Evolutionary conservation across 768 basidiomycete species (phyloP).

Genomic region (Lactarius deliciosus): DNA sequence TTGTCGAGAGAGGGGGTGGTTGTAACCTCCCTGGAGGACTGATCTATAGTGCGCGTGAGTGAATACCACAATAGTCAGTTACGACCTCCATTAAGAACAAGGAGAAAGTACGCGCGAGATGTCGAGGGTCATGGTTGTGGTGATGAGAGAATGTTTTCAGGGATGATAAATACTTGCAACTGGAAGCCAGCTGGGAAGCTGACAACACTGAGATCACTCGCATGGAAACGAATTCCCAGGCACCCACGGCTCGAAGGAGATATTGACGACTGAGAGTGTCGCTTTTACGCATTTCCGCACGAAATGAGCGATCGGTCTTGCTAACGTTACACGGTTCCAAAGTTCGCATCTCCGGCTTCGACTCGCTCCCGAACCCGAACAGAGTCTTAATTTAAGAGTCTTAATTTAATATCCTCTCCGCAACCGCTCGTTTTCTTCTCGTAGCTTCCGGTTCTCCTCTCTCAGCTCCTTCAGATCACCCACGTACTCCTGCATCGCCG

Average conservation of each 20-base stretch:
- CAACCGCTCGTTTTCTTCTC: conserved; percentile 66
- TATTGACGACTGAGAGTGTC: too few relatives aligned
- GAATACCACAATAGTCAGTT: neutral
- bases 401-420: conserved; percentile 36
- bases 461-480: conserved; percentile 51
- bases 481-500: conserved; percentile 59
- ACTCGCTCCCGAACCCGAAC: conserved; percentile 6
- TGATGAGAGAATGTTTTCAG: neutral
- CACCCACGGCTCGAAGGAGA: too few relatives aligned
- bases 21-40: conserved; percentile 89
- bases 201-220: too few relatives aligned
- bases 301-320: too few relatives aligned
- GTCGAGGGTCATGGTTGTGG: conserved; percentile 20
- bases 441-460: conserved; percentile 51
- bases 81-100: too few relatives aligned
- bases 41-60: conserved; percentile 46
- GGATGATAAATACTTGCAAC: too few relatives aligned
- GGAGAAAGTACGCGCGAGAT: conserved; percentile 25
- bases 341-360: neutral
- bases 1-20: conserved; percentile 83
- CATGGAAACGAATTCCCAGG: too few relatives aligned
- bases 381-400: too few relatives aligned
- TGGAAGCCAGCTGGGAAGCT: too few relatives aligned
- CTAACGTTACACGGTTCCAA: too few relatives aligned
- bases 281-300: too few relatives aligned